Conservation (phyloP, 768 basidiomycete species). For the Lentinus brumalis region DNA sequence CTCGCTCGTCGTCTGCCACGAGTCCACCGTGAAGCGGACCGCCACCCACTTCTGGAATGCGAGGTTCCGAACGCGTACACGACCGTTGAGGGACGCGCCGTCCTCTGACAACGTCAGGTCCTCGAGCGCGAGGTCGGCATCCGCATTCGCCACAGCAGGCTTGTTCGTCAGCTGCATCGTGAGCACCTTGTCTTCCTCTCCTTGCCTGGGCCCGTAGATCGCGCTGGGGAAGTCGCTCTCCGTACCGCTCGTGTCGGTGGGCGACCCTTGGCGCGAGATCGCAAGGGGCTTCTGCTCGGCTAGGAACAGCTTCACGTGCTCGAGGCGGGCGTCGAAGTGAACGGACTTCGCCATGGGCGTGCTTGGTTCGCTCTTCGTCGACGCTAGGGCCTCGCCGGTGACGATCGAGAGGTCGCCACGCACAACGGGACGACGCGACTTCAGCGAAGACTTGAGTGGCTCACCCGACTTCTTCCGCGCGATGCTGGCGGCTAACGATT, state of each 20-base stretch:
- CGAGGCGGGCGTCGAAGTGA: conserved; percentile 89
- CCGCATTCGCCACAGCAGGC: conserved; percentile 9
- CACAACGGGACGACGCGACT: conserved; percentile 55
- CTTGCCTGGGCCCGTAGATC: conserved; percentile 47
- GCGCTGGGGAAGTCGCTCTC: conserved; percentile 76
- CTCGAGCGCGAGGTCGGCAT: conserved; percentile 56
- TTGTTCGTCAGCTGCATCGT: conserved; percentile 22
- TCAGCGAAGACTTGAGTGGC: conserved; percentile 89
- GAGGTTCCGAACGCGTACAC: conserved; percentile 79
- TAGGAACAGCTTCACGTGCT: conserved; percentile 93
- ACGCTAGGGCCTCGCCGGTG: conserved; percentile 39
- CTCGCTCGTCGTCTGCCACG: conserved; percentile 96
- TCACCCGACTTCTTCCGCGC: conserved; percentile 94
- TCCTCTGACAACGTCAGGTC: conserved; percentile 53
- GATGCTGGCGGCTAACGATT: conserved; percentile 41
- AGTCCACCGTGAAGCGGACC: conserved; percentile 90
- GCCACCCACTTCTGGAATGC: conserved; percentile 87
- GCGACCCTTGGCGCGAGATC: conserved; percentile 88
- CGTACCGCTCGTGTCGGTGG: conserved; percentile 80
- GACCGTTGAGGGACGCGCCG: conserved; percentile 63
- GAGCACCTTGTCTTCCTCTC: conserved; percentile 30
- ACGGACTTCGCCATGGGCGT: conserved; percentile 88
- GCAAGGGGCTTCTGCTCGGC: conserved; percentile 94
- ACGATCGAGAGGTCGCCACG: conserved; percentile 54
- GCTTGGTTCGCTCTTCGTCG: conserved; percentile 73